Evolutionary conservation across 768 basidiomycete genomes (phyloP), one percentile per base, ranked within the genome.

Genomic region (Roridomyces roridus): DNA sequence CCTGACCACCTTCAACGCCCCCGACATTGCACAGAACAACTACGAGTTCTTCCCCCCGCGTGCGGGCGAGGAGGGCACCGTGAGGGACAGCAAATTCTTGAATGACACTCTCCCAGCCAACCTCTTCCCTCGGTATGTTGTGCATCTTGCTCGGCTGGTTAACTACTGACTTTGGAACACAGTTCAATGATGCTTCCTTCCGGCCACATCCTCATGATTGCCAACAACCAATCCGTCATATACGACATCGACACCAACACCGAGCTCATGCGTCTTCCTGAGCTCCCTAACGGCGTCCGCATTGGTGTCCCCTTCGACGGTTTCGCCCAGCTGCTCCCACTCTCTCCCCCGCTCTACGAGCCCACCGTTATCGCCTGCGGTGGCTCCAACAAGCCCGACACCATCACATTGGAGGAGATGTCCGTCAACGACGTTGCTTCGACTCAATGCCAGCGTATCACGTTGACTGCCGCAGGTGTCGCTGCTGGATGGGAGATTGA

Each of bases 281-380:
- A 54, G 24, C 73, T 84, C 58, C 83, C 83, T 12, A 83, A 85
- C 48, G 81, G 77, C 40, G 79, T 83, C 8, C 84, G 83, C n/a
- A 77, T 85, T 37, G 83, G 84, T 1, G 84, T 85, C 59, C 83
- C 83, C 0, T 81, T 84, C 79, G 76, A 83, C 14, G 83, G 82
- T 17, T 80, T 80, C 11, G 84, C 71, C 11, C 55, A 82, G 20
- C 76, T 85, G 28, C 75, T 85, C 17, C 84, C 84, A 5, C 68
- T 85, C 10, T 71, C 70, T 2, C 74, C 73, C 12, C 75, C 74
- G 50, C 59, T 70, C 54, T 85, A 80, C 49, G 70, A 71, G 2
- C 76, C 85, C 0, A 81, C 82, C 46, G 65, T 85, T 46, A 69
- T 85, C 20, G 66, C 86, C 46, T 85, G 83, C 50, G 83, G 83